phyloP scores from a whole-genome alignment of 768 basidiomycete genomes.

The Rhodotorula paludigena region DNA sequence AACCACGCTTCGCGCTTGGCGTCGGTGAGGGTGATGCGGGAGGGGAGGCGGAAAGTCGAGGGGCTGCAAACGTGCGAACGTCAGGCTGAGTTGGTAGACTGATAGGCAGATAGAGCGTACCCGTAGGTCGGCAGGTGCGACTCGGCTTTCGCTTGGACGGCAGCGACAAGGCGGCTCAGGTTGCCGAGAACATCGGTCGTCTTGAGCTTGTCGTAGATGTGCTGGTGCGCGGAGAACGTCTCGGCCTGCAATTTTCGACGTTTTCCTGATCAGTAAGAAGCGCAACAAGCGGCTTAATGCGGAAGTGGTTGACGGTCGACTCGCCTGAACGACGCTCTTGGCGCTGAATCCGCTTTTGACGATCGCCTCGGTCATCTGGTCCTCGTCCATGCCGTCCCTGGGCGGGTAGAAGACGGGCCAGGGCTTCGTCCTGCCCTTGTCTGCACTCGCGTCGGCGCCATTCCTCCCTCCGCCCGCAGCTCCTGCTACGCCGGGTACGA shows the following conservation, averaged over 20 bases:
- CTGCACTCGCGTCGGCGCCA: too few relatives aligned
- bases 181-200: slow-evolving; percentile 28
- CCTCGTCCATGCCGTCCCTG: slow-evolving; percentile 43
- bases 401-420: slow-evolving; percentile 43
- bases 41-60: slow-evolving; percentile 38
- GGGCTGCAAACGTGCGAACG: slow-evolving; percentile 22
- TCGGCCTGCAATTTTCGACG: slow-evolving; percentile 32
- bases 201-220: slow-evolving; percentile 41
- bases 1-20: slow-evolving; percentile 42
- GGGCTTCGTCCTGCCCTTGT: neutral
- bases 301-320: too few relatives aligned
- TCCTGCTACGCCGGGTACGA: neutral
- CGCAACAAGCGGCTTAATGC: too few relatives aligned
- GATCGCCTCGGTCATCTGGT: slow-evolving; percentile 37
- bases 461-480: neutral
- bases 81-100: neutral
- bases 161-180: slow-evolving; percentile 32
- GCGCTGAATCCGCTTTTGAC: slow-evolving; percentile 40
- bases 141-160: slow-evolving; percentile 29
- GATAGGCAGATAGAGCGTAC: slow-evolving; percentile 8
- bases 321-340: slow-evolving; percentile 18
- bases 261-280: neutral
- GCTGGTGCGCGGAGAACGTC: slow-evolving; percentile 42
- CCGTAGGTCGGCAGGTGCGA: slow-evolving; percentile 23
- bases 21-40: slow-evolving; percentile 41